phyloP scores from a whole-genome alignment of 2,329 filamentous ascomycete species.

The Coniochaeta sp. region DNA sequence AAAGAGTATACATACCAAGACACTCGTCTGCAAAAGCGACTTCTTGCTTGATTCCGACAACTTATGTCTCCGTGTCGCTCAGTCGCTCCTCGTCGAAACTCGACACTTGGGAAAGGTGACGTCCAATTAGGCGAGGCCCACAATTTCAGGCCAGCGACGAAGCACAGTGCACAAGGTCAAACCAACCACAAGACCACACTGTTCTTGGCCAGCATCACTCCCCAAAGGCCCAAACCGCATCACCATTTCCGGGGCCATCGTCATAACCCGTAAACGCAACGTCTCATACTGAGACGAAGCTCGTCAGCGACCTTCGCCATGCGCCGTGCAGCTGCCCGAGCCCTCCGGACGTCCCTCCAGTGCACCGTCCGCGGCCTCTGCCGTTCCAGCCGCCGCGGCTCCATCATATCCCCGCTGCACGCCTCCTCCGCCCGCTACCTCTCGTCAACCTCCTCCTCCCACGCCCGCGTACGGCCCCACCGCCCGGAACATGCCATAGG shows the following conservation, averaged over 20 bases:
- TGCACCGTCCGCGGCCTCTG: constrained; percentile 53
- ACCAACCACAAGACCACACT: constrained; percentile 3
- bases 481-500: constrained; percentile 28
- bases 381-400: constrained; percentile 40
- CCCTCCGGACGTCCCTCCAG: constrained; percentile 61
- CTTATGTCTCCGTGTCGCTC: too few relatives aligned
- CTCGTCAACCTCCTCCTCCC: constrained; percentile 18
- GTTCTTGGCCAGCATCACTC: too few relatives aligned
- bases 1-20: too few relatives aligned
- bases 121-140: too few relatives aligned
- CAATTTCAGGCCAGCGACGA: too few relatives aligned
- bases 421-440: constrained; percentile 27
- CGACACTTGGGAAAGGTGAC: too few relatives aligned
- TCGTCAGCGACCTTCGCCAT: constrained; percentile 38
- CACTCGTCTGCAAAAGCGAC: too few relatives aligned
- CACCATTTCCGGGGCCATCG: neutral
- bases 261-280: neutral
- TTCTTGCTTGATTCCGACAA: too few relatives aligned
- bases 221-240: constrained; percentile 7
- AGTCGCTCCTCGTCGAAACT: too few relatives aligned
- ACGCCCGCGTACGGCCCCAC: neutral
- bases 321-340: constrained; percentile 66
- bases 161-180: too few relatives aligned
- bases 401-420: constrained; percentile 21
- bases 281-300: constrained; percentile 6